Percentiles rank a stretch among this genome's conserved stretches.
phyloP scores from a whole-genome alignment of 192 early-diverging fungal species.

The Umbelopsis sp. region DNA sequence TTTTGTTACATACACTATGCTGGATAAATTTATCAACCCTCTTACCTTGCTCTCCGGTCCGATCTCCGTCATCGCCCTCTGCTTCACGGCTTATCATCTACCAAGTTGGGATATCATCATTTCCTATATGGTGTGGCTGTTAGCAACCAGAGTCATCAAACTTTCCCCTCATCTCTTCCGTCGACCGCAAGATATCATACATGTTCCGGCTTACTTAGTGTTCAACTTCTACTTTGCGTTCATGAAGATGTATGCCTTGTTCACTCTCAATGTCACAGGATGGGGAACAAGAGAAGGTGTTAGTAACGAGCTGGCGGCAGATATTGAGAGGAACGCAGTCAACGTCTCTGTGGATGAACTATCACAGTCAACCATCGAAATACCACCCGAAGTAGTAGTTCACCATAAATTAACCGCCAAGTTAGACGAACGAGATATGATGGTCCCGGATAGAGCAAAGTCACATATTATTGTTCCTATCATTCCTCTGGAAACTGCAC shows the following conservation, averaged over 20 bases:
- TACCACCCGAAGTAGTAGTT: background rate
- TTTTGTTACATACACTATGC: slow-evolving; percentile 61
- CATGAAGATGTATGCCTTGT: slow-evolving; percentile 62
- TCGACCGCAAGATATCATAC: slow-evolving; percentile 54
- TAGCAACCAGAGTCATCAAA: slow-evolving; percentile 58
- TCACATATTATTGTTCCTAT: background rate
- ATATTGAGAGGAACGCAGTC: slow-evolving; percentile 24
- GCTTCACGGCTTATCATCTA: slow-evolving; percentile 26
- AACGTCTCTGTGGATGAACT: background rate
- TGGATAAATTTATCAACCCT: slow-evolving; percentile 66
- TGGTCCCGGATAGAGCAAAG: background rate
- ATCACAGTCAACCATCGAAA: slow-evolving; percentile 8
- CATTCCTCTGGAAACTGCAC: background rate
- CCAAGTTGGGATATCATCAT: slow-evolving; percentile 53
- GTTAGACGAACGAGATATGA: background rate
- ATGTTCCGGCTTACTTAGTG: slow-evolving; percentile 52
- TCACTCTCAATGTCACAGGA: slow-evolving; percentile 59
- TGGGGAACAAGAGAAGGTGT: slow-evolving; percentile 56
- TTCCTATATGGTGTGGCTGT: slow-evolving; percentile 53
- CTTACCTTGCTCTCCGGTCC: slow-evolving; percentile 58
- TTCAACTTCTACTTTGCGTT: slow-evolving; percentile 64
- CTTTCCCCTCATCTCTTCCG: slow-evolving; percentile 56
- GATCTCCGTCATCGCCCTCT: slow-evolving; percentile 47
- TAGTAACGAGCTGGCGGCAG: slow-evolving; percentile 32
- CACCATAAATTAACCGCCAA: background rate